phyloP scores from a whole-genome alignment of 1,284 basidiomycete species.

The Boletellus sp. region DNA sequence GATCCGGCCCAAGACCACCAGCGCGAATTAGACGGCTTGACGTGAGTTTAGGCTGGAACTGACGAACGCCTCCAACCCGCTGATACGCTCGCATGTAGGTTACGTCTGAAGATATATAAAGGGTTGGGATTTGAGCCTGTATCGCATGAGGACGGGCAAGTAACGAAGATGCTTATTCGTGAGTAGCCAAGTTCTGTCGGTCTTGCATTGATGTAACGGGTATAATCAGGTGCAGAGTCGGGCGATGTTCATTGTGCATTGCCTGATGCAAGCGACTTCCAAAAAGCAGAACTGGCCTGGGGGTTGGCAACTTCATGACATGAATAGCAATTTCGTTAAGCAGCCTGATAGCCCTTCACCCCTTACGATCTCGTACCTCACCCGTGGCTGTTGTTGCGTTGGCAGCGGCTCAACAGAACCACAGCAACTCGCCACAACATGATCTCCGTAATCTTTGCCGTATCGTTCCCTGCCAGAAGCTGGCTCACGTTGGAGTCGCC shows the following conservation, averaged over 20 bases:
- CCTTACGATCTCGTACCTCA: too few relatives aligned
- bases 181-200: slow-evolving; percentile 4
- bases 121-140: slow-evolving; percentile 69
- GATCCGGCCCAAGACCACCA: slow-evolving; percentile 71
- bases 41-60: slow-evolving; percentile 39
- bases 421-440: too few relatives aligned
- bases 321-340: background rate
- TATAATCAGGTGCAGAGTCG: slow-evolving; percentile 43
- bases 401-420: too few relatives aligned
- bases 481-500: too few relatives aligned
- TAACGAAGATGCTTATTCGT: slow-evolving; percentile 66
- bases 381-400: too few relatives aligned
- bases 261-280: slow-evolving; percentile 31
- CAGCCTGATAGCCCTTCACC: too few relatives aligned
- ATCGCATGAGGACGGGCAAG: slow-evolving; percentile 43
- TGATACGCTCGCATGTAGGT: slow-evolving; percentile 35
- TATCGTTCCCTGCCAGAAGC: too few relatives aligned
- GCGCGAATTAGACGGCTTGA: slow-evolving; percentile 59
- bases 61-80: background rate
- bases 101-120: slow-evolving; percentile 64
- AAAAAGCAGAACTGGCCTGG: slow-evolving; percentile 51
- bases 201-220: background rate
- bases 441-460: too few relatives aligned
- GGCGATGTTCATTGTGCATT: slow-evolving; percentile 14
- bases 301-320: slow-evolving; percentile 50